These are phyloP conservation scores for Mentha longifolia DNA, from an alignment of 257 asterid genomes.

Conservation along the genomic window DNA sequence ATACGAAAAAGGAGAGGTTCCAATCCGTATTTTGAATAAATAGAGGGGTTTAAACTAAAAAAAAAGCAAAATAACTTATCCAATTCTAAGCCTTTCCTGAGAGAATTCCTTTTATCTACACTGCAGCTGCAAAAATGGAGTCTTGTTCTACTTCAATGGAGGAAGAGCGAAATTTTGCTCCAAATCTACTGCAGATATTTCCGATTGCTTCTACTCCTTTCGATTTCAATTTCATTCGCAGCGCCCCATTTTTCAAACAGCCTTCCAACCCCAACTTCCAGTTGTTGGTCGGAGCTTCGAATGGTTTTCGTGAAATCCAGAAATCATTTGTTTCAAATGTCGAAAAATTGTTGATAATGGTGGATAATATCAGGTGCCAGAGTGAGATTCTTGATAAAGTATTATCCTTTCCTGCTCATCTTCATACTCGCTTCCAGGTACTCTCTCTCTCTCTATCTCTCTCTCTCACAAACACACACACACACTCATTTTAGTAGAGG, in stretches of 20 bases:
- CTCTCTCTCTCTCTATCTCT: slow-evolving; percentile 1
- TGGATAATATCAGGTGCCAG: slow-evolving; percentile 45
- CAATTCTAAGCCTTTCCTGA: no score
- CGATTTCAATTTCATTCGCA: slow-evolving; percentile 30
- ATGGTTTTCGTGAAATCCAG: slow-evolving; percentile 50
- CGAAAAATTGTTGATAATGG: slow-evolving; percentile 39
- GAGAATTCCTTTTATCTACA: background rate
- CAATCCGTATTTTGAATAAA: background rate
- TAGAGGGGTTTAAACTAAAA: background rate
- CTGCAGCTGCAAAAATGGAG: slow-evolving; percentile 29
- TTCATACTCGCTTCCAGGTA: slow-evolving; percentile 64
- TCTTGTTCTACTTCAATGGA: slow-evolving; percentile 32
- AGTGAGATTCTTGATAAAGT: slow-evolving; percentile 52
- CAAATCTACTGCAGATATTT: slow-evolving; percentile 43
- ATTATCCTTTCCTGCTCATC: slow-evolving; percentile 49
- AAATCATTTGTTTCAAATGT: slow-evolving; percentile 45
- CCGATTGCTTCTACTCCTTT: slow-evolving; percentile 54
- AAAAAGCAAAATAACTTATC: background rate
- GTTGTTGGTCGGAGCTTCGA: slow-evolving; percentile 44
- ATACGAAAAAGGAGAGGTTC: no score
- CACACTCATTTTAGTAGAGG: background rate
- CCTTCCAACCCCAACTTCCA: slow-evolving; percentile 50
- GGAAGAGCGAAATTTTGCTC: slow-evolving; percentile 30
- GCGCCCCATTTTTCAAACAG: slow-evolving; percentile 50
- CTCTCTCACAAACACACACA: background rate